Conservation (phyloP, 2,329 filamentous ascomycete species). For the Cladophialophora chaetospira region DNA sequence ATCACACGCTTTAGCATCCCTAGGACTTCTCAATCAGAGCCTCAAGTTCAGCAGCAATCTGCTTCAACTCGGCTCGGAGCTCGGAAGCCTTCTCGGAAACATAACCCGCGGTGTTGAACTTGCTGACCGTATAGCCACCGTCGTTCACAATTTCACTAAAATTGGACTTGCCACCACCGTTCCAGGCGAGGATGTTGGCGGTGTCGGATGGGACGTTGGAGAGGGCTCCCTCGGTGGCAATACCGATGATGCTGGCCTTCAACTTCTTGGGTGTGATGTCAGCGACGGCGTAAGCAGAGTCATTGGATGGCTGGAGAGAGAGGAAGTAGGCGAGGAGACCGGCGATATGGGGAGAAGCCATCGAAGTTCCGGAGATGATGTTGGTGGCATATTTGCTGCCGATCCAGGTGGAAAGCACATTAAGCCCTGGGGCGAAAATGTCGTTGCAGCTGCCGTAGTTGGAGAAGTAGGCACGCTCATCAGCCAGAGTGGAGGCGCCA, state of each 20-base stretch:
- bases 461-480: slow-evolving; percentile 99
- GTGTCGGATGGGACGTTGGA: slow-evolving; percentile 82
- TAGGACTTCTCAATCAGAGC: slow-evolving; percentile 29
- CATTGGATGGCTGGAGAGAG: slow-evolving; percentile 85
- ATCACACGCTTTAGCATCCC: neutral
- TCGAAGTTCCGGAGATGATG: slow-evolving; percentile 98
- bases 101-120: slow-evolving; percentile 40
- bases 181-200: slow-evolving; percentile 96
- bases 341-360: slow-evolving; percentile 96
- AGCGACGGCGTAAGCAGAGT: slow-evolving; percentile 89
- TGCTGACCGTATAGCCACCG: slow-evolving; percentile 63
- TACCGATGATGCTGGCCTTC: slow-evolving; percentile 81
- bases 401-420: slow-evolving; percentile 98
- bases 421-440: slow-evolving; percentile 96
- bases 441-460: slow-evolving; percentile 96
- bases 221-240: slow-evolving; percentile 78
- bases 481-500: slow-evolving; percentile 87
- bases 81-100: slow-evolving; percentile 54
- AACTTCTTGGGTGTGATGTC: slow-evolving; percentile 90
- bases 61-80: slow-evolving; percentile 38
- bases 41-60: slow-evolving; percentile 29
- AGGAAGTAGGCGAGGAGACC: slow-evolving; percentile 98
- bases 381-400: slow-evolving; percentile 94
- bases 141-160: slow-evolving; percentile 77
- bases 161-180: slow-evolving; percentile 93